These are phyloP conservation scores for Brassica nigra DNA, from an alignment of 345 rosid species.

Conservation along the genomic window DNA sequence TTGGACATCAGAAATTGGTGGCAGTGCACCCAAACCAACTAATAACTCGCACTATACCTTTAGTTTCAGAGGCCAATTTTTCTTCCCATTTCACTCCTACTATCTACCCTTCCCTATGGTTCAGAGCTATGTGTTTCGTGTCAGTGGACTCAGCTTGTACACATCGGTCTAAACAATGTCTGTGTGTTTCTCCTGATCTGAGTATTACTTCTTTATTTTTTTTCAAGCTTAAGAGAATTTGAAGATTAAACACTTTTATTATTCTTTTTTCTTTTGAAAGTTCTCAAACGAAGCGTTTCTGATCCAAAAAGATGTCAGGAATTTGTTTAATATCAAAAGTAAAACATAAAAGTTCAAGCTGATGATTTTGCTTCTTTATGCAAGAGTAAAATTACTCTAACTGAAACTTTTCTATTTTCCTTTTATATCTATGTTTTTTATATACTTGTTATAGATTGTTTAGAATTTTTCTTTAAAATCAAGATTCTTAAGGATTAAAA, in stretches of 20 bases:
- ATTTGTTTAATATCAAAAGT: not conserved
- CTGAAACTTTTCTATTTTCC: not conserved
- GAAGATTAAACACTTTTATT: not conserved
- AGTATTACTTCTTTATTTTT: not conserved
- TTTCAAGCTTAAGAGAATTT: not conserved
- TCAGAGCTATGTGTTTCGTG: not conserved
- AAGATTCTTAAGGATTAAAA: not conserved
- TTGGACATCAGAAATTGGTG: not conserved
- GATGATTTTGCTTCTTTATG: not conserved
- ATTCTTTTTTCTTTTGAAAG: not conserved
- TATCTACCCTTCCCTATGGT: not conserved
- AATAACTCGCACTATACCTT: not conserved
- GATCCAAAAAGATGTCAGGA: not conserved
- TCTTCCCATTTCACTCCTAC: not conserved
- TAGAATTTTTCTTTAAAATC: not conserved
- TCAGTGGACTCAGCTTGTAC: not conserved
- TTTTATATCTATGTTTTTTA: not conserved
- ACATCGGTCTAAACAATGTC: not conserved
- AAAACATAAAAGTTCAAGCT: no score
- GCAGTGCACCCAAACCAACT: not conserved
- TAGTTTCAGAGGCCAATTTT: not conserved
- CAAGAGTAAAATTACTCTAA: not conserved
- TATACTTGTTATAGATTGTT: not conserved
- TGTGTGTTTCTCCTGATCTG: not conserved
- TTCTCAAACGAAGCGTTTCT: not conserved